Evolutionary conservation across 495 filamentous ascomycete genomes (phyloP), one percentile per base, ranked within the genome.

Genomic region (Penicillium angulare): DNA sequence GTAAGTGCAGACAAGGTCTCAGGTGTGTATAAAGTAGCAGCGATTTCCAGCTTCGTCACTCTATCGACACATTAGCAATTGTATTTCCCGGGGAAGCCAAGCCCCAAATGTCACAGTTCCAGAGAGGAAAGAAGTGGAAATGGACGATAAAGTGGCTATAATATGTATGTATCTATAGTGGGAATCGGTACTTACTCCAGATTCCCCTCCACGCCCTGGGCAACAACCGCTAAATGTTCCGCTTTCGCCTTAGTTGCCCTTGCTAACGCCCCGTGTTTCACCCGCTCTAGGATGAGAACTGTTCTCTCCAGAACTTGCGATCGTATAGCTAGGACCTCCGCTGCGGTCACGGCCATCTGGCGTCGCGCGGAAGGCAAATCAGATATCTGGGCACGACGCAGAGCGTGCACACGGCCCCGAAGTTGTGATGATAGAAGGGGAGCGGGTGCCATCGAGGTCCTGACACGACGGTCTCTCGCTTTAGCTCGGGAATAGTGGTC

Each of bases 261-360:
- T 6, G 86, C 78, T 3, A 88, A 55, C 3, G 77, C 66, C 32
- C 87, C 87, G 67, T 90, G 86, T 56, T 87, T 88, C 7, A 68
- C 75, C 39, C 78, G 72, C 56, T 86, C 83, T 5, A 86, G 66
- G 10, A 69, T 53, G 7, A 68, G 56, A 23, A 77, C 64, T 17
- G 64, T 68, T n/a, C 66, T 64, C 58, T 77, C 73, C 5, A 77
- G 39, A 1, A 74, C 47, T 18, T 52, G 59, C 7, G 70, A 59
- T 10, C 63, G 62, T 18, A 53, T 47, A 10, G 66, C 60, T 22
- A 77, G 47, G 1, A 77, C 62, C 23, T 54, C 57, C 17, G 71
- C 66, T 7, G 73, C 73, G 2, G 56, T 69, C 10, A 62, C 61
- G 12, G 72, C 71, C 67, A 77, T 67, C 12, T 62, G 53, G 5